Base-by-base conservation (phyloP, 2,329 filamentous ascomycete genomes). In the Berkeleyomyces basicola region DNA sequence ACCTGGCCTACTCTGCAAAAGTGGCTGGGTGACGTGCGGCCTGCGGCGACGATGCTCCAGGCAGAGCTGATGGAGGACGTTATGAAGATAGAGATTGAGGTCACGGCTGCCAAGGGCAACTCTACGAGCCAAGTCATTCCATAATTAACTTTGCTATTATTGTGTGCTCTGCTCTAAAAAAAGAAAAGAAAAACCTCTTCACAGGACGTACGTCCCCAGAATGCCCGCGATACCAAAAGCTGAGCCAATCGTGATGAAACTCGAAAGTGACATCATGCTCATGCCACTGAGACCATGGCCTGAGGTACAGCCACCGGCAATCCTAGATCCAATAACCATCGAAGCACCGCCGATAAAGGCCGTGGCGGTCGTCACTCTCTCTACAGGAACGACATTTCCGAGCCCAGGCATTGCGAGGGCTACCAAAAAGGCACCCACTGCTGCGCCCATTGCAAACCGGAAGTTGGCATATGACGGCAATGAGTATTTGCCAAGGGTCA, bases 241-340 rank as follows among this genome's bases (percentile, higher is more conserved):
- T 4, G 77, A 73, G 2, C 71, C 77, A 33, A 86, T 81, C 0
- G 82, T 84, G 10, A 87, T 70, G 62, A 86, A 75, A 68, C 84
- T 87, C 7, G 83, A 80, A 3, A 79, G 72, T 0, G 80, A 83
- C 59, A 87, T 73, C 65, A 83, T 73, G n/a, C 81, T 79, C 68
- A 87, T 77, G 0, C 85, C 85, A 64, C 81, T 85, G 66, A 88
- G 82, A 0, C 85, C 85, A 69, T 88, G 85, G 0, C 85, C 84
- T 4, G 82, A 84, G 0, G 84, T 85, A 66, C 85, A 88, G 0
- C 85, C 85, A 1, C 83, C 83, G 0, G 81, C 84, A 62, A 86
- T 68, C 58, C 83, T 77, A 1, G 82, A 76, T 0, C 85, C 85
- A 7, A 87, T 69, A 0, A 78, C 76, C 73, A 86, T 80, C 11